Percentiles rank a stretch among this genome's conserved stretches.
Conservation (phyloP, 202 grass and related monocot species). For the Dendrocalamus latiflorus region DNA sequence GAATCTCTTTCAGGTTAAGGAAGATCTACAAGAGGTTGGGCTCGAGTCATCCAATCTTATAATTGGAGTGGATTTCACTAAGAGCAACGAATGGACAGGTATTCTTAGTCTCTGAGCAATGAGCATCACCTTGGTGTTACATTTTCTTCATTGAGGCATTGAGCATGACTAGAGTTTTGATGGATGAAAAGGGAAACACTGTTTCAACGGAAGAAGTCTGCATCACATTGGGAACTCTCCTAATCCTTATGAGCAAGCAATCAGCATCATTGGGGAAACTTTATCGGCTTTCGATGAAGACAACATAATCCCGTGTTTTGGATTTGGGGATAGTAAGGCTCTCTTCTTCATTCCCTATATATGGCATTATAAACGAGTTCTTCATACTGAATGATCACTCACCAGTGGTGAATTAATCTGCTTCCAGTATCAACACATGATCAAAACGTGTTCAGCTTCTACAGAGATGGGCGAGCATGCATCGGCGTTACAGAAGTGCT, state of each 20-base stretch:
- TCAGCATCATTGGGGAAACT: slow-evolving; percentile 34
- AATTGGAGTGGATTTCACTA: slow-evolving; percentile 65
- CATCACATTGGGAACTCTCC: slow-evolving; percentile 26
- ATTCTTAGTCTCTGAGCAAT: background rate
- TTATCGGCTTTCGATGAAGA: slow-evolving; percentile 50
- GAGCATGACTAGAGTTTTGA: background rate
- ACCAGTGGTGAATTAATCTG: background rate
- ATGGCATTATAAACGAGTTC: background rate
- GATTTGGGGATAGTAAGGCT: slow-evolving; percentile 58
- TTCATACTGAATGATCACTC: background rate
- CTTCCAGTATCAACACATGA: slow-evolving; percentile 48
- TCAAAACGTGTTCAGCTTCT: slow-evolving; percentile 50
- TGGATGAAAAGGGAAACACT: slow-evolving; percentile 33
- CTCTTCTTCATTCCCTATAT: background rate
- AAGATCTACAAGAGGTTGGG: slow-evolving; percentile 15
- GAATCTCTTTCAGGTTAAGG: slow-evolving; percentile 24
- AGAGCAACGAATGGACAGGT: slow-evolving; percentile 60
- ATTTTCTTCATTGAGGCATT: background rate
- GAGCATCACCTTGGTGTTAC: background rate
- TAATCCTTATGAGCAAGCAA: slow-evolving; percentile 59
- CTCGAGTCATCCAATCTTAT: slow-evolving; percentile 65
- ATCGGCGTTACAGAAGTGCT: slow-evolving; percentile 26
- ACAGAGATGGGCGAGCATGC: slow-evolving; percentile 27
- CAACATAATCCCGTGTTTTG: slow-evolving; percentile 56
- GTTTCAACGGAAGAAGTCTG: slow-evolving; percentile 48